Base-by-base conservation (phyloP, 2,329 filamentous ascomycete genomes). In the Fusarium mangiferae region DNA sequence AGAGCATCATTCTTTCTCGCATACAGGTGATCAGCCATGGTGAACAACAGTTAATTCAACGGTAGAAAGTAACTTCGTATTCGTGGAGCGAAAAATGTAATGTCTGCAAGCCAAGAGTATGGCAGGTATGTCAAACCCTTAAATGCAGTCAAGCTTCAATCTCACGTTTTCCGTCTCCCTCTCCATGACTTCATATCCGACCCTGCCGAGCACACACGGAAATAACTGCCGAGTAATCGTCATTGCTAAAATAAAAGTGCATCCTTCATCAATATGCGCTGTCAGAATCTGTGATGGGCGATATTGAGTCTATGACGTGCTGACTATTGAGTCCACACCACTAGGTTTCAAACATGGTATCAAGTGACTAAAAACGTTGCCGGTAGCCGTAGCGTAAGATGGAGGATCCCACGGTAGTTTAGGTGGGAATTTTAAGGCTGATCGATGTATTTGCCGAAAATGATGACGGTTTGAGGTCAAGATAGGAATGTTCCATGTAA, bases 141-240 rank as follows among this genome's bases (percentile, higher is more conserved):
- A 46, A 49, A 45, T 56, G 49, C 10, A 24, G 13, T 15, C 7
- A 18, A 57, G 12, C 24, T 33, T 57, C 39, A 22, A 41, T 8
- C 44, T 7, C 33, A 20, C 24, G 28, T 24, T 56, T 35, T 46
- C 38, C 22, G 41, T 5, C 3, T 15, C 26, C 13, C 11, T 22
- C 20, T 42, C n/a, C 26, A 70, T 70, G 58, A 70, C 59, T 65
- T 70, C 66, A 70, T 66, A 46, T 33, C 33, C 56, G 58, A 36
- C 2, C 12, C 26, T 59, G 17, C 45, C 51, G 52, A 44, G 3
- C 11, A 1, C 5, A 18, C 1, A 44, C 59, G 67, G 66, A 42
- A 65, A 44, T 24, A 48, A 18, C 13, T 70, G 66, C 67, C 66
- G 67, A 66, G 62, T 66, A 66, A 24, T 54, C 60, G 66, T 70